phyloP scores from a whole-genome alignment of 225 moss, liverwort and hornwort species.

The Thuidium tamariscinum region DNA sequence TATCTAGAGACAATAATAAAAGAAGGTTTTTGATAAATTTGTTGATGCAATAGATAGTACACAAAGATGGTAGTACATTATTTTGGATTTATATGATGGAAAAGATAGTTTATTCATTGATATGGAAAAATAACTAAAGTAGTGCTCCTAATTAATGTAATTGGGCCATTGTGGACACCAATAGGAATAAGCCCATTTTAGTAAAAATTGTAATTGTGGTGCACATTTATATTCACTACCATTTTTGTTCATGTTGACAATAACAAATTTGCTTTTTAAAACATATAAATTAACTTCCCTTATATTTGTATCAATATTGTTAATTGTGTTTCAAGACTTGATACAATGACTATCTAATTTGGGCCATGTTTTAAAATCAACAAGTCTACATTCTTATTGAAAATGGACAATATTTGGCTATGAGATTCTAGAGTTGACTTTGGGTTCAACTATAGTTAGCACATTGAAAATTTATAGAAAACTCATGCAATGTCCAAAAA shows the following conservation, averaged over 20 bases:
- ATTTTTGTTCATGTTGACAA: neutral
- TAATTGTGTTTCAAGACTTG: neutral
- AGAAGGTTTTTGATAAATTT: neutral
- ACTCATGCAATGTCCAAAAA: neutral
- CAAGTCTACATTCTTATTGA: neutral
- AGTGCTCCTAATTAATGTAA: neutral
- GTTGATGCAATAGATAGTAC: no score
- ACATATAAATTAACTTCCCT: neutral
- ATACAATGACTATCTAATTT: neutral
- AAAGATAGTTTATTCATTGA: neutral
- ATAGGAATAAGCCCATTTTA: rapidly evolving
- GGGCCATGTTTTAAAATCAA: rapidly evolving
- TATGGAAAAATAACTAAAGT: neutral
- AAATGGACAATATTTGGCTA: neutral
- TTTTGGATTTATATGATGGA: neutral
- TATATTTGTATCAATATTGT: neutral
- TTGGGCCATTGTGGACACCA: neutral
- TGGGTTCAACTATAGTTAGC: rapidly evolving
- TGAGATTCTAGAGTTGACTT: neutral
- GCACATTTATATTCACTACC: neutral
- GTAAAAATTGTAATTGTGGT: neutral
- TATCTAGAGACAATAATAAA: neutral
- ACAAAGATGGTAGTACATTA: neutral
- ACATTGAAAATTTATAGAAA: neutral
- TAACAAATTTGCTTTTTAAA: neutral